Evolutionary conservation across 345 rosid species (phyloP), one percentile per base, ranked within the genome.

Genomic region (Arabidopsis suecica): DNA sequence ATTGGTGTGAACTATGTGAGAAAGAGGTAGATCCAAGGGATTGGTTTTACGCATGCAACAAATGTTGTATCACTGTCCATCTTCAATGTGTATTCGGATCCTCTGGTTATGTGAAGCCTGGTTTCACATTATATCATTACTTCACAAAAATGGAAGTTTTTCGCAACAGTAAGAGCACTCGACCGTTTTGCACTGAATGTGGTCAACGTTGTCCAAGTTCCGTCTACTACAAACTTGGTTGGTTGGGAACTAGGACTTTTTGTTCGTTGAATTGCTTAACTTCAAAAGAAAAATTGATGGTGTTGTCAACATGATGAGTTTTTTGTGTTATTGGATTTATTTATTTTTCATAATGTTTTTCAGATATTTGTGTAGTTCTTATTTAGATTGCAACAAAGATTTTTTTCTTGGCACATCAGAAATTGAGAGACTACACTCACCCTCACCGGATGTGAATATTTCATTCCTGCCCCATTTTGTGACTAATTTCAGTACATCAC

Each of bases 401-500:
- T 28, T 28, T 48, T n/a, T 48, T 16, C 18, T 16, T 16, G 9
- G 53, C 53, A 16, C 53, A 48, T 48, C 9, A 48, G 23, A 16
- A 16, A 36, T 9, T 36, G 40, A 36, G 40, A 36, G 7, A 6
- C 1, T 7, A 6, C 40, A 36, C n/a, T n/a, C n/a, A n/a, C n/a
- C n/a, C n/a, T n/a, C 10, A 6, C 40, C 40, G 9, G 40, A 33
- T 33, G 36, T 33, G 36, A 33, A 33, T 33, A 33, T 33, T 33
- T 36, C 40, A 36, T 36, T 6, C 1, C 7, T 36, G 40, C 40
- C 59, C 33, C 42, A 65, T 44, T 81, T 88, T 84, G 81, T 91
- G 71, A 91, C 65, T 62, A 84, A 80, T 82, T 82, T 84, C 84
- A 91, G 65, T 34, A 86, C 86, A 62, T 91, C 97, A 10, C 97